A percentile compares a stretch with the other conserved stretches of the same genome.
phyloP scores from a whole-genome alignment of 371 early-diverging fungal species.

The Mucor indicus region DNA sequence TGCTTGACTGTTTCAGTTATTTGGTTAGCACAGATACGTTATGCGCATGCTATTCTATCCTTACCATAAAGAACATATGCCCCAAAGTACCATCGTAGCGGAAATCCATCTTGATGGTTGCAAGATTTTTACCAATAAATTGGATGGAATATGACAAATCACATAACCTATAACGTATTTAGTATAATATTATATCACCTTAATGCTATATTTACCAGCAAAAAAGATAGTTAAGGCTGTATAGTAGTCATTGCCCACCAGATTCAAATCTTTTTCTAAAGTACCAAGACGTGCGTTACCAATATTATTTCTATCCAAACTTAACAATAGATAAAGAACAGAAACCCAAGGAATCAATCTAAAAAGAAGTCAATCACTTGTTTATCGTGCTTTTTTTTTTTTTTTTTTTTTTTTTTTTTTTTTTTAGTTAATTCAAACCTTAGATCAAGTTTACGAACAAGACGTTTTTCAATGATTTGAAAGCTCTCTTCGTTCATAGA shows the following conservation, averaged over 20 bases:
- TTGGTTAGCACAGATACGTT: too few species aligned
- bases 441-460: constrained; percentile 17
- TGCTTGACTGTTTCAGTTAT: constrained; percentile 42
- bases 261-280: constrained; percentile 32
- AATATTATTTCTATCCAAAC: constrained; percentile 44
- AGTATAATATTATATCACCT: neutral
- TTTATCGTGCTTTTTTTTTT: neutral
- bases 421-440: constrained; percentile 5
- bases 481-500: too few species aligned
- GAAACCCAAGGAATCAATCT: constrained; percentile 41
- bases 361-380: neutral
- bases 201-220: constrained; percentile 22
- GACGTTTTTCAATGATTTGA: constrained; percentile 3
- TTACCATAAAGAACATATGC: constrained; percentile 40
- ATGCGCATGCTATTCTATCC: too few species aligned
- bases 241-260: constrained; percentile 39
- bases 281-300: constrained; percentile 44
- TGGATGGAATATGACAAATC: constrained; percentile 40
- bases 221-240: constrained; percentile 41
- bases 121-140: constrained; percentile 32
- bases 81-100: constrained; percentile 40
- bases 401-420: too few species aligned
- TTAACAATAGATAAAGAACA: constrained; percentile 34
- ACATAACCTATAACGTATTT: constrained; percentile 15
- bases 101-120: constrained; percentile 39